Percentiles rank a stretch among this genome's conserved stretches.
These are phyloP conservation scores for Boletus sensibilis DNA, from an alignment of 768 basidiomycete species.

Conservation along the genomic window DNA sequence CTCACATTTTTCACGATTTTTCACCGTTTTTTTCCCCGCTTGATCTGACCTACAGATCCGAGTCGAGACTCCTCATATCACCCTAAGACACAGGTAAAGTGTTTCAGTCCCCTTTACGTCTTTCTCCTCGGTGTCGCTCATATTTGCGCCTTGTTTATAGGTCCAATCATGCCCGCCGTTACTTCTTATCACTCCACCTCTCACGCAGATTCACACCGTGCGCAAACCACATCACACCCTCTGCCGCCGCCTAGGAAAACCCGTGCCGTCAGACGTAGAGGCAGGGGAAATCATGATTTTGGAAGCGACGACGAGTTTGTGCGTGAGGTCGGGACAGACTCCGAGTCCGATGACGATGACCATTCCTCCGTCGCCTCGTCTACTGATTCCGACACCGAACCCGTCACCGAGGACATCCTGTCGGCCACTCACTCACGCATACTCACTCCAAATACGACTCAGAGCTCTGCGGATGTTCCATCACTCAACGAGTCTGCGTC, in stretches of 20 bases:
- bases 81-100: conserved; percentile 37
- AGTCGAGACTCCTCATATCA: conserved; percentile 29
- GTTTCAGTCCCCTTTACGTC: conserved; percentile 24
- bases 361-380: conserved; percentile 56
- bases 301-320: conserved; percentile 79
- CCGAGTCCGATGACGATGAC: conserved; percentile 62
- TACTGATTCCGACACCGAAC: conserved; percentile 72
- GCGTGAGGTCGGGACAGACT: conserved; percentile 69
- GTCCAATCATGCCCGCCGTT: conserved; percentile 46
- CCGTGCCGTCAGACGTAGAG: conserved; percentile 56
- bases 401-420: conserved; percentile 60
- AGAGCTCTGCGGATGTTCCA: conserved; percentile 49
- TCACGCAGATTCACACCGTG: conserved; percentile 31
- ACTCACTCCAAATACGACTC: conserved; percentile 67
- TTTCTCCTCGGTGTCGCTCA: conserved; percentile 18
- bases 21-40: conserved; percentile 20
- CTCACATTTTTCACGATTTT: conserved; percentile 20
- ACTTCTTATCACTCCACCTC: conserved; percentile 36
- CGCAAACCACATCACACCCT: conserved; percentile 33
- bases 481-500: conserved; percentile 24
- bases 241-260: conserved; percentile 35
- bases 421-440: conserved; percentile 50
- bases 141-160: conserved; percentile 8
- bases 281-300: conserved; percentile 54
- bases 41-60: conserved; percentile 25